Evolutionary conservation across 305 asterid species (phyloP).

Genomic region (Fraxinus platypoda): DNA sequence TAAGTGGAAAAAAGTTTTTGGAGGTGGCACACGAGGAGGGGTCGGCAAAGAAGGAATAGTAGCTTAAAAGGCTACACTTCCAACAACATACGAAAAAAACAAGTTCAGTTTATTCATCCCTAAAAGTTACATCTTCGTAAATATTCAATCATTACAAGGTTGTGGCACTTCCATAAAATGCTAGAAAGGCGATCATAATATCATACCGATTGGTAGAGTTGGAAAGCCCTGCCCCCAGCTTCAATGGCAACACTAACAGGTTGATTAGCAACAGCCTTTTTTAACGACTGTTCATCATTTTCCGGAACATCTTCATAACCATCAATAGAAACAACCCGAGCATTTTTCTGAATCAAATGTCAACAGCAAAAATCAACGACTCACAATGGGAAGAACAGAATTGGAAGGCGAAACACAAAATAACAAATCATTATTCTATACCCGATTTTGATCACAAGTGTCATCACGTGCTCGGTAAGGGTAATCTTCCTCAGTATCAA

Average conservation of each 20-base stretch:
- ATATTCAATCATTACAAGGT: background rate
- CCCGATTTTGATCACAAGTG: conserved; percentile 22
- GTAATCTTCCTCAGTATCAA: conserved; percentile 30
- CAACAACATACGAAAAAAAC: conserved; percentile 51
- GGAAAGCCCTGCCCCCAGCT: conserved; percentile 29
- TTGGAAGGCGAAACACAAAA: background rate
- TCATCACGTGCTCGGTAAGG: conserved; percentile 20
- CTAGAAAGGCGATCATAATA: background rate
- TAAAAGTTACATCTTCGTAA: no score
- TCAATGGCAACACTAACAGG: conserved; percentile 30
- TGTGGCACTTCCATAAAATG: background rate
- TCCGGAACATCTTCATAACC: conserved; percentile 26
- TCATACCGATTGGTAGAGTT: conserved; percentile 23
- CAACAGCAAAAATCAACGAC: background rate
- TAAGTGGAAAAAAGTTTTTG: no score
- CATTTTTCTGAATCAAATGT: conserved; percentile 14
- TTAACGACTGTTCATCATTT: conserved; percentile 20
- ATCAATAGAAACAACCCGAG: conserved; percentile 24
- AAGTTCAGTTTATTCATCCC: conserved; percentile 26
- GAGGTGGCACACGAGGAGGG: no score
- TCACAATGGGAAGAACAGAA: background rate
- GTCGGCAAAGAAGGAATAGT: no score
- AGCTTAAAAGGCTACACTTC: conserved; percentile 28
- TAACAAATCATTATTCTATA: background rate
- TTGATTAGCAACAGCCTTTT: conserved; percentile 25